Evolutionary conservation across 1,139 yeast genomes (phyloP).

Genomic region (Debaryomyces singareniensis): DNA sequence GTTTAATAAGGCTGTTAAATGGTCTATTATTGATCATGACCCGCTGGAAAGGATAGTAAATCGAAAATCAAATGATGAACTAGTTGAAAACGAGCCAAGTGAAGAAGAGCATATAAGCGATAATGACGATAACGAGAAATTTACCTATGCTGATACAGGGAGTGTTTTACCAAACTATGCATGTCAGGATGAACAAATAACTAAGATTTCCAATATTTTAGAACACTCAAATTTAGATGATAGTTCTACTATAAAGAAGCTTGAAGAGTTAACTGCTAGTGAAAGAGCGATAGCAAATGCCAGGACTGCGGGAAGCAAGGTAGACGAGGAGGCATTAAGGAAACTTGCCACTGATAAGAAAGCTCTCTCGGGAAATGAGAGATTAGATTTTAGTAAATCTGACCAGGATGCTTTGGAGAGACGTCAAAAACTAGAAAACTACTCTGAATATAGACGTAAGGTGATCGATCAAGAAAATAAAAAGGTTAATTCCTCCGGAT

Average conservation of each 20-base stretch:
- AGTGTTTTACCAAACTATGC: constrained; percentile 55
- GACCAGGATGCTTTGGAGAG: constrained; percentile 45
- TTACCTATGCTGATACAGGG: constrained; percentile 57
- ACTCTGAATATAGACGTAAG: constrained; percentile 45
- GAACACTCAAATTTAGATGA: constrained; percentile 40
- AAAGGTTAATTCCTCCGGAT: not conserved
- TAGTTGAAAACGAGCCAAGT: constrained; percentile 40
- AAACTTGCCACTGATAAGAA: constrained; percentile 36
- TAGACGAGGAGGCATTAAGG: constrained; percentile 38
- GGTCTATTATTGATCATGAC: constrained; percentile 48
- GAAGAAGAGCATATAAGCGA: constrained; percentile 68
- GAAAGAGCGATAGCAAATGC: constrained; percentile 61
- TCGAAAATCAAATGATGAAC: constrained; percentile 8
- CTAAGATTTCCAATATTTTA: constrained; percentile 37
- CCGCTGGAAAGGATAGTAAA: constrained; percentile 48
- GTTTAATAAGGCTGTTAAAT: constrained; percentile 34
- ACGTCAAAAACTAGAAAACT: constrained; percentile 38
- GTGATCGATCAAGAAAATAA: constrained; percentile 34
- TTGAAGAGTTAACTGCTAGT: constrained; percentile 54
- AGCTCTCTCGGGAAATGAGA: constrained; percentile 40
- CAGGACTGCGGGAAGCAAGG: constrained; percentile 39
- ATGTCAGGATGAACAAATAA: constrained; percentile 42
- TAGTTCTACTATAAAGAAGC: constrained; percentile 35
- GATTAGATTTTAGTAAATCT: constrained; percentile 27
- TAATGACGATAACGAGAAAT: constrained; percentile 50